Conservation (phyloP, 495 filamentous ascomycete genomes). For the Penicillium flavigenum region DNA sequence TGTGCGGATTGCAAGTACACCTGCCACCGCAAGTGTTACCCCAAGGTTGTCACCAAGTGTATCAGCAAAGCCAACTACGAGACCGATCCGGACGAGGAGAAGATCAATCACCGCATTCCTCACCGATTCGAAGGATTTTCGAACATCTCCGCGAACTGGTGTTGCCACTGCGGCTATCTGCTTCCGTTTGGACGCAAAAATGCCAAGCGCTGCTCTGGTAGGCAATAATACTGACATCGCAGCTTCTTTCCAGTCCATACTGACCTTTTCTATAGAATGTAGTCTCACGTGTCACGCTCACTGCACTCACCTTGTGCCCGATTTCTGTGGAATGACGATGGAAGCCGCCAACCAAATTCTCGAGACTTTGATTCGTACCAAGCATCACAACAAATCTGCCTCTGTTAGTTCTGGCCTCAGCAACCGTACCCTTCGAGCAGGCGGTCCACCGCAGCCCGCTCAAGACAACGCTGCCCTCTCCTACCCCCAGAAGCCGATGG, state of each 20-base stretch:
- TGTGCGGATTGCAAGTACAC: slow-evolving; percentile 99
- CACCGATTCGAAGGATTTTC: slow-evolving; percentile 94
- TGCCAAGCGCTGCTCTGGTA: slow-evolving; percentile 86
- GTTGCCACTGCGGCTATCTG: slow-evolving; percentile 97
- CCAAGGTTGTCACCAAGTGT: slow-evolving; percentile 98
- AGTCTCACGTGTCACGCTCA: slow-evolving; percentile 84
- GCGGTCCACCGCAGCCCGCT: slow-evolving; percentile 48
- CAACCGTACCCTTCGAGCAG: slow-evolving; percentile 64
- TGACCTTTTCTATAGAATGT: slow-evolving; percentile 67
- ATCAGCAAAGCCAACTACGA: slow-evolving; percentile 99
- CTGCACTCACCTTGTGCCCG: slow-evolving; percentile 93
- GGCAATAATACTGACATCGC: slow-evolving; percentile 13
- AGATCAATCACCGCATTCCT: slow-evolving; percentile 98
- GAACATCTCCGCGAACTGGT: slow-evolving; percentile 98
- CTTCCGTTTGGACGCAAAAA: slow-evolving; percentile 95
- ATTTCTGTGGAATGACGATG: slow-evolving; percentile 99
- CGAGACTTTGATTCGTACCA: slow-evolving; percentile 43
- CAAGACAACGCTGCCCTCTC: slow-evolving; percentile 45
- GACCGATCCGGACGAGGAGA: slow-evolving; percentile 96
- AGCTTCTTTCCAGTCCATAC: slow-evolving; percentile 9
- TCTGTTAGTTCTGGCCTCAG: slow-evolving; percentile 57
- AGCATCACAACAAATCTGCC: slow-evolving; percentile 47
- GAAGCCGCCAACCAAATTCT: slow-evolving; percentile 92
- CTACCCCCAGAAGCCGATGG: slow-evolving; percentile 47
- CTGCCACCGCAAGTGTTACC: slow-evolving; percentile 95